Evolutionary conservation across 129 eudicot species (phyloP), one percentile per base, ranked within the genome.

Genomic region (Flaveria robusta): DNA sequence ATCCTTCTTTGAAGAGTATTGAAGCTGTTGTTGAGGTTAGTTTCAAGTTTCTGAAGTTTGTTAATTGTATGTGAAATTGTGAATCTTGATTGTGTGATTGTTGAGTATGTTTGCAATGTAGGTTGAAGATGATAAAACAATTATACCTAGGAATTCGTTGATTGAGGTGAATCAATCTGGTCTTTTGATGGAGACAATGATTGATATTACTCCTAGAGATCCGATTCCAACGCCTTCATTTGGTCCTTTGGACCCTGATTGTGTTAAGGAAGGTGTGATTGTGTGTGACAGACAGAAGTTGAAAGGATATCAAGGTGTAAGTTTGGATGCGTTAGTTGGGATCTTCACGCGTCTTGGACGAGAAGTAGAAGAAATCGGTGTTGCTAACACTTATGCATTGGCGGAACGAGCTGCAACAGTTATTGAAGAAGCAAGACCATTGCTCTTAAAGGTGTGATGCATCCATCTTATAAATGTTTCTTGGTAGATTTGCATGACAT

Each of bases 141-240:
- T 90, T 52, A 93, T 93, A 68, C 98, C 98, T 7, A 79, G 83
- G 39, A 93, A 93, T 74, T 88, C 98, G 12, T 60, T 90, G 78
- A 80, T 93, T 59, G 98, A 93, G 81, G 98, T 93, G 72, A 93
- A 93, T 74, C 98, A 93, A 71, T 93, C 98, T 45, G 98, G 98
- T 19, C 91, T 93, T 75, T 85, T 93, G 39, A 93, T 90, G 98
- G 98, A 93, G 78, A 93, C 97, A 47, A 83, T 93, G 85, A 93
- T 93, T 83, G 98, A 93, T 79, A 88, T 93, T 59, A 93, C 98
- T 13, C 98, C 98, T 14, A 73, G 86, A 59, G 85, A 88, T 87
- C 97, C 98, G 13, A 85, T 93, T 70, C 98, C 98, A 4, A 62
- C 85, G 0, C 98, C 97, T 81, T 84, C 92, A 3, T 83, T 78